These are phyloP conservation scores for Speleostelium caveatum DNA, from an alignment of 78 protist species.

Conservation along the genomic window DNA sequence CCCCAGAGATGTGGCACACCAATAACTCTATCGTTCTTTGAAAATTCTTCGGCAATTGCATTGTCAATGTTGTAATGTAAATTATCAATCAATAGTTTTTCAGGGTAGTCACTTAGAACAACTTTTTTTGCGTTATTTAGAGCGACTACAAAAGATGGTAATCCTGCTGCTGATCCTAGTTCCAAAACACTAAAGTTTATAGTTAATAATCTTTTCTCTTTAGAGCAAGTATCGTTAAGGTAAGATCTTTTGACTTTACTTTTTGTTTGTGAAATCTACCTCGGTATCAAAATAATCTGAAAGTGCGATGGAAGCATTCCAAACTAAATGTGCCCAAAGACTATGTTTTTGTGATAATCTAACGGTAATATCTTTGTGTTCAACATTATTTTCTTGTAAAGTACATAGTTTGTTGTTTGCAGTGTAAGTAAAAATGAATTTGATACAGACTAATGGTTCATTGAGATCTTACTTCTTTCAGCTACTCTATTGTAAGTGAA, in stretches of 20 bases:
- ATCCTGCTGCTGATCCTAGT: constrained; percentile 71
- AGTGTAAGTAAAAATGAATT: background rate
- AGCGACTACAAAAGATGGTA: constrained; percentile 63
- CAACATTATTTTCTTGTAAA: constrained; percentile 4
- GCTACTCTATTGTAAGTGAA: constrained; percentile 35
- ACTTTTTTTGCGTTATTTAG: constrained; percentile 49
- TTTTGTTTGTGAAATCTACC: constrained; percentile 49
- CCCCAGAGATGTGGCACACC: constrained; percentile 54
- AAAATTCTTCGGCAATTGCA: constrained; percentile 2
- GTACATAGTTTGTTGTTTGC: background rate
- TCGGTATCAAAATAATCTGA: constrained; percentile 39
- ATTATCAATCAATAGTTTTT: constrained; percentile 15
- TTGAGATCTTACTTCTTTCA: constrained; percentile 11
- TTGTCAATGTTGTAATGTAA: constrained; percentile 33
- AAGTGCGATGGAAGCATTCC: constrained; percentile 72
- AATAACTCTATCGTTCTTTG: constrained; percentile 16
- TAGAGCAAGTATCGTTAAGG: background rate
- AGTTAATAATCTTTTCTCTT: background rate
- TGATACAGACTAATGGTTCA: background rate
- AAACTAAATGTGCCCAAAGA: constrained; percentile 70
- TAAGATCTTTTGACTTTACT: background rate
- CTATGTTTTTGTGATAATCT: constrained; percentile 57
- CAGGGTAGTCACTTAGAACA: constrained; percentile 64
- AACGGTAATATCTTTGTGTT: constrained; percentile 8
- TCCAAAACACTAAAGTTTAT: constrained; percentile 57